Percentiles rank a stretch among this genome's conserved stretches.
These are phyloP conservation scores for Ceratocystis huliohia DNA, from an alignment of 2,329 filamentous ascomycete genomes.

Conservation along the genomic window DNA sequence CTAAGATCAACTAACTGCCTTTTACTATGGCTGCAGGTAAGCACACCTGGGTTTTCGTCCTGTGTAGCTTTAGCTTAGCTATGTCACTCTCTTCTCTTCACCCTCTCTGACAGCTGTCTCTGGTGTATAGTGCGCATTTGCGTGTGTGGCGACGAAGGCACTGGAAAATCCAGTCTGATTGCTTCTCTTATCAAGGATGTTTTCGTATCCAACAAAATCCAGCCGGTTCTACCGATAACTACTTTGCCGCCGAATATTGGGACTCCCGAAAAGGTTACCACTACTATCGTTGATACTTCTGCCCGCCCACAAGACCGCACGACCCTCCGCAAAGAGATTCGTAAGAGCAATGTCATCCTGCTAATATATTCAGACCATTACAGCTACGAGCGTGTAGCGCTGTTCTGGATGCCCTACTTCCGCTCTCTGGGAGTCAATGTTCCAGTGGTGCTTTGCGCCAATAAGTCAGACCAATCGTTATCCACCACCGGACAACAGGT, in stretches of 20 bases:
- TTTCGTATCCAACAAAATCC: slow-evolving; percentile 91
- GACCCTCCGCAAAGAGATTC: slow-evolving; percentile 81
- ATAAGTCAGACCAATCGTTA: slow-evolving; percentile 81
- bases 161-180: slow-evolving; percentile 87
- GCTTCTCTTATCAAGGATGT: slow-evolving; percentile 94
- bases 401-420: slow-evolving; percentile 99
- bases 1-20: slow-evolving; percentile 9
- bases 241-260: slow-evolving; percentile 87
- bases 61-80: background rate
- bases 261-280: slow-evolving; percentile 92
- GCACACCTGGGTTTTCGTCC: no score
- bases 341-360: slow-evolving; percentile 92
- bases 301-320: slow-evolving; percentile 86
- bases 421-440: slow-evolving; percentile 97
- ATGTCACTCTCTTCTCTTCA: background rate
- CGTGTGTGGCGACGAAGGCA: slow-evolving; percentile 90
- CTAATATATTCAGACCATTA: slow-evolving; percentile 98
- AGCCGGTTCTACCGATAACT: slow-evolving; percentile 84
- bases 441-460: slow-evolving; percentile 89
- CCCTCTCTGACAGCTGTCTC: slow-evolving; percentile 22
- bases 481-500: slow-evolving; percentile 70
- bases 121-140: slow-evolving; percentile 64
- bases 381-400: slow-evolving; percentile 90
- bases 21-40: background rate
- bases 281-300: slow-evolving; percentile 94